Percentiles rank a stretch among this genome's conserved stretches.
These are phyloP conservation scores for Cercospora berteroae DNA, from an alignment of 2,329 filamentous ascomycete genomes.

Conservation along the genomic window DNA sequence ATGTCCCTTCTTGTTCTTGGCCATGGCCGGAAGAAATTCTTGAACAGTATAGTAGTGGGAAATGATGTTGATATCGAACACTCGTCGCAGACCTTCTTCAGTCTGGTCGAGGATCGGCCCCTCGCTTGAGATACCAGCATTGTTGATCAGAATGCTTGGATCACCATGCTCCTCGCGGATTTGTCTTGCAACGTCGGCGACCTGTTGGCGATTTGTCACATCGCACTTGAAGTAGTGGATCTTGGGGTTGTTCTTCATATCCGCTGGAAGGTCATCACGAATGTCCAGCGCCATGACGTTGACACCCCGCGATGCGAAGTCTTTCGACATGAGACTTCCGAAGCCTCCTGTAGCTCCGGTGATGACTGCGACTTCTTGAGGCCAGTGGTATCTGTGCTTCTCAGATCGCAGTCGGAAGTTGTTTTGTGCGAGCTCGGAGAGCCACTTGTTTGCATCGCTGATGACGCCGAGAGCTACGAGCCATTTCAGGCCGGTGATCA, in stretches of 20 bases:
- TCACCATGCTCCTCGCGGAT: slow-evolving; percentile 45
- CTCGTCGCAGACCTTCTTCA: slow-evolving; percentile 46
- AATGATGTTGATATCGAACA: slow-evolving; percentile 55
- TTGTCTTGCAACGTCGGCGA: slow-evolving; percentile 42
- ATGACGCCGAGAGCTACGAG: slow-evolving; percentile 37
- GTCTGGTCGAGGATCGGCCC: slow-evolving; percentile 48
- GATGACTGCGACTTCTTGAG: slow-evolving; percentile 40
- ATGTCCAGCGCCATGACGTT: slow-evolving; percentile 42
- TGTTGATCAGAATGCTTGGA: slow-evolving; percentile 51
- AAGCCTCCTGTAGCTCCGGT: slow-evolving; percentile 41
- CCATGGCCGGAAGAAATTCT: slow-evolving; percentile 55
- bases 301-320: slow-evolving; percentile 39
- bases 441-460: slow-evolving; percentile 28
- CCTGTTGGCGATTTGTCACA: slow-evolving; percentile 48
- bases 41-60: slow-evolving; percentile 52
- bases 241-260: slow-evolving; percentile 35
- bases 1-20: slow-evolving; percentile 54
- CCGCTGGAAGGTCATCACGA: slow-evolving; percentile 36
- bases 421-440: slow-evolving; percentile 36
- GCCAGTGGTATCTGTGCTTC: slow-evolving; percentile 39
- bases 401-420: slow-evolving; percentile 41
- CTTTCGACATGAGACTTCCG: slow-evolving; percentile 38
- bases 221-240: slow-evolving; percentile 47
- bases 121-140: slow-evolving; percentile 51
- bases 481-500: slow-evolving; percentile 33